Percentiles rank a stretch among this genome's conserved stretches.
phyloP scores from a whole-genome alignment of 2,329 filamentous ascomycete genomes.

The Ophiostoma fasciatum region DNA sequence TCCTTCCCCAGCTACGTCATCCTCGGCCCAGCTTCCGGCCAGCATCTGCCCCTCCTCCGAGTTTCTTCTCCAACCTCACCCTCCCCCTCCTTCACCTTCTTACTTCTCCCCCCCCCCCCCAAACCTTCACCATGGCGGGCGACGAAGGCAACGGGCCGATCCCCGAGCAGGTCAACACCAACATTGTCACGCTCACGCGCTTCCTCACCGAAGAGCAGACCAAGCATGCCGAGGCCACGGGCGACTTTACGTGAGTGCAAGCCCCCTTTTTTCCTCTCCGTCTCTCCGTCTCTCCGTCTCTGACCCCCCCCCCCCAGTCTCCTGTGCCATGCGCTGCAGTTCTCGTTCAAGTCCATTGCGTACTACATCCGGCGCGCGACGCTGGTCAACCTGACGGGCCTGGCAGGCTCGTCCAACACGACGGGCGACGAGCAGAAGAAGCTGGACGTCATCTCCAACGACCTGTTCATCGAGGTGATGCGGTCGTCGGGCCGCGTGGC shows the following conservation, averaged over 20 bases:
- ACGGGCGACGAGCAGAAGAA: constrained; percentile 99
- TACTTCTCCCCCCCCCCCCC: no score
- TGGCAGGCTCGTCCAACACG: constrained; percentile 86
- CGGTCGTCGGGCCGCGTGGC: constrained; percentile 79
- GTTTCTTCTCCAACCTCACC: no score
- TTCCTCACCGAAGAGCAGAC: constrained; percentile 93
- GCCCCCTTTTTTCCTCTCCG: background rate
- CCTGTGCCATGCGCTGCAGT: constrained; percentile 93
- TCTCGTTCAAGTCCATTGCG: constrained; percentile 98
- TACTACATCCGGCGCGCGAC: constrained; percentile 97
- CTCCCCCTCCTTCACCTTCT: background rate
- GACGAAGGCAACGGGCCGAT: constrained; percentile 29
- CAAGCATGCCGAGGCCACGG: constrained; percentile 87
- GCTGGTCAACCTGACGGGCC: constrained; percentile 85
- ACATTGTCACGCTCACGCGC: constrained; percentile 89
- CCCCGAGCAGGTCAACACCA: constrained; percentile 77
- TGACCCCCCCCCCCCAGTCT: constrained; percentile 38
- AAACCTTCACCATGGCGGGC: constrained; percentile 13
- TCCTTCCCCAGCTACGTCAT: no score
- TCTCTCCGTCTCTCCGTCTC: background rate
- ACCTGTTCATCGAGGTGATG: constrained; percentile 95
- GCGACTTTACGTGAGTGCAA: constrained; percentile 80
- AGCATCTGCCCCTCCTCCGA: no score
- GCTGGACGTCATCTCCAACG: constrained; percentile 96
- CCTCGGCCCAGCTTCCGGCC: no score